Evolutionary conservation across 306 rosid genomes (phyloP).

Genomic region (Astragalus membranaceus): DNA sequence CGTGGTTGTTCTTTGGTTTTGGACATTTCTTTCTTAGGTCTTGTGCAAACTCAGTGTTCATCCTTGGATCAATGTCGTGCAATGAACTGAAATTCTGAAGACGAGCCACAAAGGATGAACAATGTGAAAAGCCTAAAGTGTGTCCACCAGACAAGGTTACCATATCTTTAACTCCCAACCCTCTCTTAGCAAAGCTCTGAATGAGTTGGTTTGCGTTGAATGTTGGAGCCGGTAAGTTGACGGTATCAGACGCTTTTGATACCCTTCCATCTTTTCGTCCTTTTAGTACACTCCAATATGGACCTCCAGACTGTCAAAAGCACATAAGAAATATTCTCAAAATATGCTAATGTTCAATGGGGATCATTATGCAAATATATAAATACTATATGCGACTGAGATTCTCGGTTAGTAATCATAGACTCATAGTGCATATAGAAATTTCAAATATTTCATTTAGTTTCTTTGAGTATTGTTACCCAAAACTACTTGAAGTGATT

Average conservation of each 20-base stretch:
- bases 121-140: slow-evolving; percentile 73
- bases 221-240: slow-evolving; percentile 62
- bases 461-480: not conserved
- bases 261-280: slow-evolving; percentile 80
- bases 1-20: slow-evolving; percentile 40
- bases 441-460: not conserved
- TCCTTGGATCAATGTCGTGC: slow-evolving; percentile 49
- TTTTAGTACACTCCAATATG: slow-evolving; percentile 58
- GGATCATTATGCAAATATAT: slow-evolving; percentile 3
- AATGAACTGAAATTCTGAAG: slow-evolving; percentile 40
- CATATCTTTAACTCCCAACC: slow-evolving; percentile 55
- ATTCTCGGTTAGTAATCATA: not conserved
- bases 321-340: not conserved
- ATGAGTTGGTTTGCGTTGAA: slow-evolving; percentile 54
- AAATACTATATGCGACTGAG: not conserved
- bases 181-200: slow-evolving; percentile 58
- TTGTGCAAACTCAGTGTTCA: slow-evolving; percentile 45
- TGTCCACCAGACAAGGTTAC: slow-evolving; percentile 78
- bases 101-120: slow-evolving; percentile 55
- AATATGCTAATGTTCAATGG: slow-evolving; percentile 16
- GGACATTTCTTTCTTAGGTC: slow-evolving; percentile 47
- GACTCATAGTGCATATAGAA: not conserved
- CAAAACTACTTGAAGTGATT: not conserved
- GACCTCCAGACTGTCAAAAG: slow-evolving; percentile 61
- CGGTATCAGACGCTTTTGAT: slow-evolving; percentile 60